Conservation (phyloP, 73 alveolate genomes). For the Halteria grandinella region DNA sequence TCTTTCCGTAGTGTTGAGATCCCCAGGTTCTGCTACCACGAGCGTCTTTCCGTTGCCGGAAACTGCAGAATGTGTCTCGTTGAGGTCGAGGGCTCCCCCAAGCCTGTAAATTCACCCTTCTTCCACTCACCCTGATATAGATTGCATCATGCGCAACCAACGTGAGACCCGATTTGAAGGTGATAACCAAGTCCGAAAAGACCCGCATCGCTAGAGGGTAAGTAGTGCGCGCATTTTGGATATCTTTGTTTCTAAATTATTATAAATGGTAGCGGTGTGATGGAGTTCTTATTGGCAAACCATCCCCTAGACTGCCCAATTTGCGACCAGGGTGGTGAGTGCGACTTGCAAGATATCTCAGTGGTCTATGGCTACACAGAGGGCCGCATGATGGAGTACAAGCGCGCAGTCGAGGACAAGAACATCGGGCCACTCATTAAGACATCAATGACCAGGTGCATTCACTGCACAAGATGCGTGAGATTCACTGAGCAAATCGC, state of each 20-base stretch:
- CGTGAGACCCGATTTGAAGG: slow-evolving; percentile 90
- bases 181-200: slow-evolving; percentile 85
- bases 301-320: slow-evolving; percentile 96
- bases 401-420: slow-evolving; percentile 93
- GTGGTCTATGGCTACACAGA: slow-evolving; percentile 86
- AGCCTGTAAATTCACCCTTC: slow-evolving; percentile 70
- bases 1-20: slow-evolving; percentile 48
- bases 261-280: slow-evolving; percentile 77
- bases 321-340: slow-evolving; percentile 97
- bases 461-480: slow-evolving; percentile 92
- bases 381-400: slow-evolving; percentile 84
- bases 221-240: slow-evolving; percentile 17
- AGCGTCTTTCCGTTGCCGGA: slow-evolving; percentile 85
- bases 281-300: slow-evolving; percentile 93
- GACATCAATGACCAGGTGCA: slow-evolving; percentile 92
- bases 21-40: slow-evolving; percentile 73
- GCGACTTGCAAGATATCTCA: slow-evolving; percentile 90
- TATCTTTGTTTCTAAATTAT: slow-evolving; percentile 43
- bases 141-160: slow-evolving; percentile 86
- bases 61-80: slow-evolving; percentile 96
- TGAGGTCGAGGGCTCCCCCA: slow-evolving; percentile 88
- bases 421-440: slow-evolving; percentile 88
- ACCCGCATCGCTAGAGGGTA: slow-evolving; percentile 91
- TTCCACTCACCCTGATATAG: slow-evolving; percentile 27
- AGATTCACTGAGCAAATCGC: slow-evolving; percentile 87